Evolutionary conservation across 2,329 filamentous ascomycete species (phyloP).

Genomic region (Penicillium italicum): DNA sequence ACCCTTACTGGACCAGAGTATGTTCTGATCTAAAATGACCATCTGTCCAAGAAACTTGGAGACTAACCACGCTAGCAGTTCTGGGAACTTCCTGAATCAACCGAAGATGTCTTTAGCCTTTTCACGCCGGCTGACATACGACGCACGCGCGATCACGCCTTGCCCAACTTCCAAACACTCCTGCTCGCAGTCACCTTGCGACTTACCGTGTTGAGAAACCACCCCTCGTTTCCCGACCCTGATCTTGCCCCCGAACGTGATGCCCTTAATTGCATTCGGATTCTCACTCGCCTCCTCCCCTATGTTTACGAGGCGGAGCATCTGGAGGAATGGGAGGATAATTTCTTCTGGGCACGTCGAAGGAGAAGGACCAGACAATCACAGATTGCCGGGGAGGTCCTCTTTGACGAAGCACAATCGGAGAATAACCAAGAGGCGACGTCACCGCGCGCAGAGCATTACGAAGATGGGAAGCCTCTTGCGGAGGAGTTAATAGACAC

Average conservation of each 20-base stretch:
- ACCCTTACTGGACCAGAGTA: conserved; percentile 90
- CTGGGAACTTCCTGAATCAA: conserved; percentile 93
- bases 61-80: conserved; percentile 57
- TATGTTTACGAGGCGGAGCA: conserved; percentile 88
- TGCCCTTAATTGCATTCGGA: conserved; percentile 90
- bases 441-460: conserved; percentile 54
- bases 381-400: conserved; percentile 66
- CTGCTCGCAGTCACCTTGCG: conserved; percentile 79
- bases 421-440: conserved; percentile 50
- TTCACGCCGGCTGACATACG: conserved; percentile 88
- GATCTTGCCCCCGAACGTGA: conserved; percentile 79
- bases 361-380: conserved; percentile 67
- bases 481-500: conserved; percentile 92
- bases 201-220: conserved; percentile 76
- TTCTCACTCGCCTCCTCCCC: conserved; percentile 83
- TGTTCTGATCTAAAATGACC: conserved; percentile 34
- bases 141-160: conserved; percentile 75
- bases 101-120: conserved; percentile 94
- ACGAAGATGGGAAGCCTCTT: conserved; percentile 78
- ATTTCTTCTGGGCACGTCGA: conserved; percentile 83
- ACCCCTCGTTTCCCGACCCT: conserved; percentile 83
- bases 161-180: conserved; percentile 86
- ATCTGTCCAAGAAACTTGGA: background rate
- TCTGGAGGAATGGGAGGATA: conserved; percentile 79
- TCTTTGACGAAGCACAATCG: conserved; percentile 73